Evolutionary conservation across 768 basidiomycete species (phyloP), one percentile per base, ranked within the genome.

Genomic region (Calocybe cyanea): DNA sequence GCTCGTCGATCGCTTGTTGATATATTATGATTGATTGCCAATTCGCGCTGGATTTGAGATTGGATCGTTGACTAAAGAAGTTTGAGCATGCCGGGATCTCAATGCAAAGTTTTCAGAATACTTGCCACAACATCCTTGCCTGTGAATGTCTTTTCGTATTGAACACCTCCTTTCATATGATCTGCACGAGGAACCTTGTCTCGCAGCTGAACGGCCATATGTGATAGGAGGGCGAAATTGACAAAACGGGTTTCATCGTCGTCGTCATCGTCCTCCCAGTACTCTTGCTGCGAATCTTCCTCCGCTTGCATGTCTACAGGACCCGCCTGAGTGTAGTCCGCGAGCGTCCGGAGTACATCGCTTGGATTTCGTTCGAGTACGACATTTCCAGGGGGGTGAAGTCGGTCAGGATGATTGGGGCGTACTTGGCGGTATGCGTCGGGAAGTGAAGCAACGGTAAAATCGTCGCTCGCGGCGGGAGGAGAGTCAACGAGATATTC

Each of bases 101-200:
- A 20, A 31, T 30, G 19, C 3, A 39, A 1, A n/a, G 15, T 24
- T 15, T 35, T 25, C 20, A 15, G 6, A 3, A 21, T 40, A 75
- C 90, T 58, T 67, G 93, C 88, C 53, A 98, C 92, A 28, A 95
- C 82, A 57, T 97, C 92, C 57, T 89, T 90, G 5, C 95, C 95
- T 2, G 95, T 97, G 55, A 98, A 97, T 17, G 90, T 87, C 3
- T 81, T 73, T 4, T 85, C 87, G 62, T 95, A 95, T 2, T 89
- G 87, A 33, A 97, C 89, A 45, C 92, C 88, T 6, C 91, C 92
- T 68, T 97, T 96, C 50, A 91, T 87, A 56, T 96, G 94, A 6
- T 78, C 81, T 6, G 82, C 84, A 44, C 89, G 76, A 3, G 88
- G 90, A 2, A 98, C 90, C 60, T 90, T 87, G 66, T 98, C 94